Evolutionary conservation across 2,329 filamentous ascomycete species (phyloP).

Genomic region (Thermomyces lanuginosus): DNA sequence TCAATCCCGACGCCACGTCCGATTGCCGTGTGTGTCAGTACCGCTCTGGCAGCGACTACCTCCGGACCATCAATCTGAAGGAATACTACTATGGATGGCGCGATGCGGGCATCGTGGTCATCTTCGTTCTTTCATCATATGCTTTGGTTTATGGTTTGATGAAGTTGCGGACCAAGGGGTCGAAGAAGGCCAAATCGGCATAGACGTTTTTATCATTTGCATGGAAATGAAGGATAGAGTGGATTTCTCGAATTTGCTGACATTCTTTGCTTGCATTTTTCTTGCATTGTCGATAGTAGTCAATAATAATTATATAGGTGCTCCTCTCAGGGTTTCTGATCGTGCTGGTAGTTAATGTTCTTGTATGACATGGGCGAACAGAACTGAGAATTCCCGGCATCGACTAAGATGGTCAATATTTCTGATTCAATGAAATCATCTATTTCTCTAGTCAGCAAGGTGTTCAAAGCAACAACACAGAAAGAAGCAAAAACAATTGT

Average conservation of each 20-base stretch:
- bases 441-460: constrained; percentile 1
- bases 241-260: no score
- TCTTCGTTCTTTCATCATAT: constrained; percentile 42
- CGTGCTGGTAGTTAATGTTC: no score
- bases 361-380: no score
- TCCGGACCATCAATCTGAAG: constrained; percentile 42
- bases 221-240: no score
- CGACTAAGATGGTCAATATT: no score
- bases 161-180: constrained; percentile 23
- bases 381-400: no score
- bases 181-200: constrained; percentile 19
- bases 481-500: no score
- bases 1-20: constrained; percentile 42
- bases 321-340: no score
- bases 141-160: constrained; percentile 29
- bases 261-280: constrained; percentile 1
- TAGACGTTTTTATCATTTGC: constrained; percentile 4
- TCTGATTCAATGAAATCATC: no score
- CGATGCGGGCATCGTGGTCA: constrained; percentile 42
- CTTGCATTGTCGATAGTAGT: background rate
- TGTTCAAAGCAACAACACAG: background rate
- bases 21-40: constrained; percentile 48
- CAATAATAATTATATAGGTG: no score
- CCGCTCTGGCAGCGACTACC: constrained; percentile 41
- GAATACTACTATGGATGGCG: constrained; percentile 52